Base-by-base conservation (phyloP, 2,329 filamentous ascomycete species). In the Xylariaceae sp. region DNA sequence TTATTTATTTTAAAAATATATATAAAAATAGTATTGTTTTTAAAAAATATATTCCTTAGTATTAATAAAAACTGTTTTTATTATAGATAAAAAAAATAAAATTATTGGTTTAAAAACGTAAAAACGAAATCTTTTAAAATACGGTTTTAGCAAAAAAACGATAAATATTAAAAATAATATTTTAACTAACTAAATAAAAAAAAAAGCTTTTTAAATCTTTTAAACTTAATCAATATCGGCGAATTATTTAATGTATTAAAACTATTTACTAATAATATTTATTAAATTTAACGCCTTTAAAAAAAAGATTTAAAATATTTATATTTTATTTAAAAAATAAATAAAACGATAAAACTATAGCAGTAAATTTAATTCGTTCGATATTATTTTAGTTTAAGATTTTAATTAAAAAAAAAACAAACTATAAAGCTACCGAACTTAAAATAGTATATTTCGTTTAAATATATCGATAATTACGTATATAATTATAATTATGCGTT, bases 371-470 rank as follows among this genome's bases (percentile, higher is more conserved):
- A 39, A 33, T 48, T 14, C 18, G 31, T 39, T 7, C 30, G 2
- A 40, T 48, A 6, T 39, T 44, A 44, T 48, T 36, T 33, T 48
- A 44, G 17, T 44, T 22, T 33, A 11, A 33, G 3, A 42, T 19
- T 17, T 31, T 48, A 31, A 39, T 39, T 30, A 39, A 46, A 39
- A 27, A n/a, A 18, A 46, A 46, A 46, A 30, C n/a, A n/a, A 11
- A 14, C 2, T 46, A 46, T 40, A 40, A 7, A 15, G 14, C 40
- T 30, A 39, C 32, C 2, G 31, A 48, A 15, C 18, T 48, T 32
- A 44, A 48, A 48, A 31, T 48, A 3, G 12, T 17, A 7, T 48
- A 33, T 27, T 39, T 39, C 31, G 11, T 44, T 30, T 44, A 48
- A 48, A n/a, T 17, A 31, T 9, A 9, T 31, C 39, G 39, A 48